Evolutionary conservation across 1,284 basidiomycete species (phyloP).

Genomic region (Ceratobasidium sp.): DNA sequence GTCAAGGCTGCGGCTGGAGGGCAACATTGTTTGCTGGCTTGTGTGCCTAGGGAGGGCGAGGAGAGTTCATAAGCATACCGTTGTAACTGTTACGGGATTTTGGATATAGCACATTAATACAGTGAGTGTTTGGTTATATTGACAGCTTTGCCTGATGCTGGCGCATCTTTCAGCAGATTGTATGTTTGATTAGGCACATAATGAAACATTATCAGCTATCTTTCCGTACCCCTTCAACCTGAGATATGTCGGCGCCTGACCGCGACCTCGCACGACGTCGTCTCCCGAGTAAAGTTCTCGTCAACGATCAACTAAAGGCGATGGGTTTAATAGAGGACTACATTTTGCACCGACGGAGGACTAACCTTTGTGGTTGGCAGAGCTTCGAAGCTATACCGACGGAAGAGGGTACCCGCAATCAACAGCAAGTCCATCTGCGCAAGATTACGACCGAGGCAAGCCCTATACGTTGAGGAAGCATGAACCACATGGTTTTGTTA

Average conservation of each 20-base stretch:
- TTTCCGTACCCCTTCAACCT: no score
- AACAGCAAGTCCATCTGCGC: slow-evolving; percentile 58
- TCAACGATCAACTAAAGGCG: no score
- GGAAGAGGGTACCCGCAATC: background rate
- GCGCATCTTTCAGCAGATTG: no score
- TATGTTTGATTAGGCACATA: no score
- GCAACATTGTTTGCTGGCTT: slow-evolving; percentile 51
- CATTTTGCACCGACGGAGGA: background rate
- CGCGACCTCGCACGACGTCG: no score
- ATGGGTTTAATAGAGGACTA: no score
- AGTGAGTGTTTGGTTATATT: no score
- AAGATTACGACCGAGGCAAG: slow-evolving; percentile 58
- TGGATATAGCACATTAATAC: no score
- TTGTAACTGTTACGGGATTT: background rate
- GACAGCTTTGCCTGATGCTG: no score
- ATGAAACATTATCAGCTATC: no score
- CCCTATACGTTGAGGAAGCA: background rate
- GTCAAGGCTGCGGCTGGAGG: slow-evolving; percentile 52
- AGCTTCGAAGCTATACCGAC: background rate
- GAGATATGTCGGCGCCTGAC: no score
- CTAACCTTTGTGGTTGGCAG: background rate
- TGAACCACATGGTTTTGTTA: slow-evolving; percentile 55
- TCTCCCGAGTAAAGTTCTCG: no score
- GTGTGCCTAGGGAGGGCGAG: slow-evolving; percentile 28
- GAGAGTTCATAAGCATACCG: background rate